Evolutionary conservation across 1,284 basidiomycete species (phyloP), one percentile per base, ranked within the genome.

Genomic region (Microbotryum violaceum): DNA sequence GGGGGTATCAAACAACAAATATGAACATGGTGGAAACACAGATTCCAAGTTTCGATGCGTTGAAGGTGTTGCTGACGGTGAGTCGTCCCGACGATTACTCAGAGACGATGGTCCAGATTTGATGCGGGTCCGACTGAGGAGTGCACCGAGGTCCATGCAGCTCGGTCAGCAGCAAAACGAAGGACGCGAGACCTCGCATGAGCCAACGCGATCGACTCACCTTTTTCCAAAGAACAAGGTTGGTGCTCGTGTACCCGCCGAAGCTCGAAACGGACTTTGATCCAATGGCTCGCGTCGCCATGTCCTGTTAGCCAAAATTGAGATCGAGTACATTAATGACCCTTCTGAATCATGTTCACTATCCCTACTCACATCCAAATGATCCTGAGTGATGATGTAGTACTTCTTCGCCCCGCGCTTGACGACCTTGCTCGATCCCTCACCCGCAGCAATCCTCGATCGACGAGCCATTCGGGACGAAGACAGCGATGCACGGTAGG

Each of bases 401-500:
- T 27, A 53, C 16, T 25, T n/a, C 31, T 53, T 49, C 48, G 48
- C 6, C 1, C 14, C 21, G 21, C 29, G 48, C 42, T 49, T 49
- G 21, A 33, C 23, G 23, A 45, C 25, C 37, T 47, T 23, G 44
- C 25, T n/a, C 12, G 31, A 52, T 12, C 33, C 48, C 20, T 21
- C 23, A 29, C 14, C 12, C 6, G 21, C 12, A 49, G 21, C 21
- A 16, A 49, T 27, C 51, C 31, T 53, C 33, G 23, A 53, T 42
- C 37, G 37, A 42, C 37, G 37, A 16, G 54, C 33, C 61, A 54
- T 58, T 27, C 65, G 63, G 12, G 49, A 33, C 46, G 53, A 29
- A 54, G 56, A 51, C 23, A 42, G 31, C 9, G 51, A 53, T 12
- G 51, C 23, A 18, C 51, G 51, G 33, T 53, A 53, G 16, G n/a